Percentiles rank a stretch among this genome's conserved stretches.
Evolutionary conservation across 2,329 filamentous ascomycete species (phyloP).

Genomic region (Aspergillus viridinutans): DNA sequence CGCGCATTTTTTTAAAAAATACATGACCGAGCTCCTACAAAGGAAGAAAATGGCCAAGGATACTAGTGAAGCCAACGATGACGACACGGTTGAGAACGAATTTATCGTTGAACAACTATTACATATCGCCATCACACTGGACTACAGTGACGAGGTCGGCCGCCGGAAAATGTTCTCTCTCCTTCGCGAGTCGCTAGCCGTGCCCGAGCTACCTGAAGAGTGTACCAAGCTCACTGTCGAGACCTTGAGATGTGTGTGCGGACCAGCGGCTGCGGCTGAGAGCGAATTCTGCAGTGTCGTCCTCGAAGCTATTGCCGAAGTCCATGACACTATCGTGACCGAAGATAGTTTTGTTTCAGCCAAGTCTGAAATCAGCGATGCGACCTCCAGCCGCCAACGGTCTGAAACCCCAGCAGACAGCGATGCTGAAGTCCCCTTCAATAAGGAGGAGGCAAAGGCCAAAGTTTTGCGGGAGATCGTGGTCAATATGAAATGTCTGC

Average conservation of each 20-base stretch:
- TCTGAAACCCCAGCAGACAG: constrained; percentile 41
- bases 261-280: constrained; percentile 50
- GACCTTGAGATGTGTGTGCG: constrained; percentile 77
- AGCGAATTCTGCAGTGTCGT: constrained; percentile 53
- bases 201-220: constrained; percentile 85
- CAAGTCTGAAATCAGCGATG: constrained; percentile 73
- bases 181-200: constrained; percentile 77
- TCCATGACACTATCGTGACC: constrained; percentile 82
- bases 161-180: constrained; percentile 93
- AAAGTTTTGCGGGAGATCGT: constrained; percentile 74
- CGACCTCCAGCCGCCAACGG: constrained; percentile 49
- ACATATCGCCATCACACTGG: constrained; percentile 83
- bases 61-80: constrained; percentile 64
- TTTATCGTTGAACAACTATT: constrained; percentile 95
- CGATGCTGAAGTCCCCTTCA: constrained; percentile 56
- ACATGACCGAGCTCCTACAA: constrained; percentile 56
- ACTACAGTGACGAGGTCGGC: constrained; percentile 97
- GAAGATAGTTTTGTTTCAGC: constrained; percentile 93
- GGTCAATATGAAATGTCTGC: constrained; percentile 96
- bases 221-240: constrained; percentile 84
- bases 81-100: constrained; percentile 83
- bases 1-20: constrained; percentile 78
- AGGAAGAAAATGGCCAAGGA: constrained; percentile 35
- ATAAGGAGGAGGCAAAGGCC: constrained; percentile 63
- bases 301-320: constrained; percentile 90